Evolutionary conservation across 1,139 yeast species (phyloP).

Genomic region (Kazachstania sp.): DNA sequence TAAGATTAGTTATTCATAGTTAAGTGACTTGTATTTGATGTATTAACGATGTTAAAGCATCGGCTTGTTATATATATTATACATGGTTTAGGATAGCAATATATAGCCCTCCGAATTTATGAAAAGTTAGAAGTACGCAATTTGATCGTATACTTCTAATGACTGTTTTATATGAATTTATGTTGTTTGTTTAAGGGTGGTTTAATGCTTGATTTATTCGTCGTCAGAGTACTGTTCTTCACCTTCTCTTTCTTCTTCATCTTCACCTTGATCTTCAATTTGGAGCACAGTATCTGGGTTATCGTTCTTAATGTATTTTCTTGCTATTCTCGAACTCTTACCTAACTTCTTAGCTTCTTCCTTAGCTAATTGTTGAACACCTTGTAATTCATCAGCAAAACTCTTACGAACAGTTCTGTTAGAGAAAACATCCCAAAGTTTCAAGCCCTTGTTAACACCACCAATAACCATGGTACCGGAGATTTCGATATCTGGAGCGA

Average conservation of each 20-base stretch:
- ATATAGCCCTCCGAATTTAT: too few species aligned
- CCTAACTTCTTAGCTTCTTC: slow-evolving; percentile 48
- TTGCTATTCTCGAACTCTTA: slow-evolving; percentile 62
- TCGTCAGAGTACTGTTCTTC: slow-evolving; percentile 9
- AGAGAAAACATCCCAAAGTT: slow-evolving; percentile 87
- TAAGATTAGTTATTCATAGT: too few species aligned
- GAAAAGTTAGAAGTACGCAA: too few species aligned
- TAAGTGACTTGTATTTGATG: too few species aligned
- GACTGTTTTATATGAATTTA: too few species aligned
- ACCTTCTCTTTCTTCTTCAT: slow-evolving; percentile 37
- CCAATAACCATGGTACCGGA: slow-evolving; percentile 81
- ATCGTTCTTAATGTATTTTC: slow-evolving; percentile 48
- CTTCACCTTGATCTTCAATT: slow-evolving; percentile 54
- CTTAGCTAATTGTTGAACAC: slow-evolving; percentile 49
- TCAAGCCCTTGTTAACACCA: slow-evolving; percentile 77
- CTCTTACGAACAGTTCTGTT: slow-evolving; percentile 69
- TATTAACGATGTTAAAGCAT: too few species aligned
- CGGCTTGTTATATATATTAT: too few species aligned
- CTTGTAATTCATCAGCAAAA: slow-evolving; percentile 50
- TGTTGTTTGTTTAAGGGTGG: too few species aligned
- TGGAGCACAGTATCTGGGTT: slow-evolving; percentile 49
- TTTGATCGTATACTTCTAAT: too few species aligned
- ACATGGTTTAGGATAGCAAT: too few species aligned
- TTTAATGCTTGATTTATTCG: not conserved
- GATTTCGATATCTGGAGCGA: slow-evolving; percentile 82